These are phyloP conservation scores for Biscogniauxia marginata DNA, from an alignment of 2,329 filamentous ascomycete genomes.

Conservation along the genomic window DNA sequence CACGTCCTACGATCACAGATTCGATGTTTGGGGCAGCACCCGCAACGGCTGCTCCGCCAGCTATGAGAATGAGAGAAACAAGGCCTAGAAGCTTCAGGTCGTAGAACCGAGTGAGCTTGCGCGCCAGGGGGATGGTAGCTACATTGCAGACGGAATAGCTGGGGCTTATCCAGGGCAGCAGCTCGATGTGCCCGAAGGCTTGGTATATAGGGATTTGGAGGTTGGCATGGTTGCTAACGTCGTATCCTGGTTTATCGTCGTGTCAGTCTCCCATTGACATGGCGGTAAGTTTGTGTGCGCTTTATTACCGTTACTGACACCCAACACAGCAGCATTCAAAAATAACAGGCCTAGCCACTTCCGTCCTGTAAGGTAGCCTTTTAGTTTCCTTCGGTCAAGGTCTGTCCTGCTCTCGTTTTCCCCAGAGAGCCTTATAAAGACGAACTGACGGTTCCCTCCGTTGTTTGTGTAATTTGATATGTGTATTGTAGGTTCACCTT, in stretches of 20 bases:
- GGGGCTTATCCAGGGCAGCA: conserved; percentile 37
- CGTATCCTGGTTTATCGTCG: conserved; percentile 32
- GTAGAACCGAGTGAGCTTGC: conserved; percentile 30
- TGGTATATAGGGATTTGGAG: conserved; percentile 57
- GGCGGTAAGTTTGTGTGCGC: not conserved
- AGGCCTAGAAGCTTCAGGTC: conserved; percentile 29
- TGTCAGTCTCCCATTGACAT: not conserved
- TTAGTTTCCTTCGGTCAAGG: not conserved
- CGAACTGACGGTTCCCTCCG: not conserved
- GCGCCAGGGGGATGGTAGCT: conserved; percentile 32
- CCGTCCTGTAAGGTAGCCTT: conserved; percentile 8
- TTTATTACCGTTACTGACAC: conserved; percentile 13
- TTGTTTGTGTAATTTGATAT: not conserved
- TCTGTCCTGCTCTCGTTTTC: not conserved
- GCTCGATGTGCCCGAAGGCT: conserved; percentile 39
- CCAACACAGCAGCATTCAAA: conserved; percentile 11
- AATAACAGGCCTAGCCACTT: conserved; percentile 16
- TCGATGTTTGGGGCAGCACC: conserved; percentile 31
- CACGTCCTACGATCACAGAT: conserved; percentile 33
- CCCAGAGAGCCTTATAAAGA: not conserved
- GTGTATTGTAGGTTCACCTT: not conserved
- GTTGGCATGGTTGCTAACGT: conserved; percentile 48
- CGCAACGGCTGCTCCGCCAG: conserved; percentile 29
- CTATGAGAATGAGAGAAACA: conserved; percentile 24
- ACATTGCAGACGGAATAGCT: conserved; percentile 33